Percentiles rank a stretch among this genome's conserved stretches.
Conservation (phyloP, 495 filamentous ascomycete genomes). For the Penicillium maclennaniae region DNA sequence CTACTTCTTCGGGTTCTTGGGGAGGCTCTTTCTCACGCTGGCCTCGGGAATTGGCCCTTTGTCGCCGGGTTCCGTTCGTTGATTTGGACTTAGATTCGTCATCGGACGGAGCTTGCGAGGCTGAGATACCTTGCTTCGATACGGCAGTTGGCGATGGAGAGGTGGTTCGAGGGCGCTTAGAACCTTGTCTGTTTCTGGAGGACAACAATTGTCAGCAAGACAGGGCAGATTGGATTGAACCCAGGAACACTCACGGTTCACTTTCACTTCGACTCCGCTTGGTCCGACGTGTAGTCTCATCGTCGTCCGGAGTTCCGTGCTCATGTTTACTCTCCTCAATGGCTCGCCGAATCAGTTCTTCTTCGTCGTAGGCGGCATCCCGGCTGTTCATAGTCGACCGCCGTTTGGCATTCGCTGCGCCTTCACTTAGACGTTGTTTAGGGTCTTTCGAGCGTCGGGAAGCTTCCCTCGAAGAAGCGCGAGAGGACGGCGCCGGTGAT, state of each 20-base stretch:
- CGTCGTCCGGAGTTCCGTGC: conserved; percentile 44
- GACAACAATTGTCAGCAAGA: conserved; percentile 20
- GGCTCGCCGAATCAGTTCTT: conserved; percentile 80
- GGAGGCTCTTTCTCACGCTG: conserved; percentile 66
- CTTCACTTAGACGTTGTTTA: conserved; percentile 44
- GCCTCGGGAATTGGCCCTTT: conserved; percentile 59
- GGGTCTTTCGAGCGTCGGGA: conserved; percentile 46
- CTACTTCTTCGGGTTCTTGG: conserved; percentile 61
- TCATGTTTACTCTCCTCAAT: conserved; percentile 93
- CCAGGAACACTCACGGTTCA: conserved; percentile 68
- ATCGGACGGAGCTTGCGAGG: conserved; percentile 62
- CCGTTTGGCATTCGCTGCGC: conserved; percentile 59
- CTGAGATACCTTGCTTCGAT: conserved; percentile 44
- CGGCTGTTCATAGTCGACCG: conserved; percentile 97
- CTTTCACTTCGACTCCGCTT: conserved; percentile 89
- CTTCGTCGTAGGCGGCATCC: conserved; percentile 92
- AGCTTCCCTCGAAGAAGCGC: conserved; percentile 43
- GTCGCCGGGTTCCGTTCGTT: conserved; percentile 58
- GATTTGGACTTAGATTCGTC: conserved; percentile 54
- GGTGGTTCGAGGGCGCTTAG: conserved; percentile 69
- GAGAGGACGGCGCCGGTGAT: conserved; percentile 43
- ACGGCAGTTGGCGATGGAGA: conserved; percentile 64
- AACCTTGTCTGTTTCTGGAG: conserved; percentile 50
- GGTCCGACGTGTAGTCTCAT: conserved; percentile 52
- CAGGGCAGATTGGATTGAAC: not conserved